These are phyloP conservation scores for Letharia columbiana DNA, from an alignment of 495 filamentous ascomycete species.

Conservation along the genomic window DNA sequence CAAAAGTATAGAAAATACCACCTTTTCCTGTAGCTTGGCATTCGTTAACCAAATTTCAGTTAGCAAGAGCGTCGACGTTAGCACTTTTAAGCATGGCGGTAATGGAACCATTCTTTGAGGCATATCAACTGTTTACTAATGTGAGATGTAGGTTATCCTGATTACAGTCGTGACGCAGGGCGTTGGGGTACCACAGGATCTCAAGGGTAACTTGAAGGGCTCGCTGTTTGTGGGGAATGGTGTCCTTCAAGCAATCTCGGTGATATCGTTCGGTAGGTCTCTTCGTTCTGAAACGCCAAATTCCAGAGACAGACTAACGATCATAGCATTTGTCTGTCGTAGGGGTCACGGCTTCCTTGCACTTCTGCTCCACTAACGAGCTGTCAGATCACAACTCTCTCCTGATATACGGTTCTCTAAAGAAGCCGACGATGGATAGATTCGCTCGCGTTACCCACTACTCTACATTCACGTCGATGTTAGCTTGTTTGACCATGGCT, in stretches of 20 bases:
- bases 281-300: neutral
- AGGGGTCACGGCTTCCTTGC: conserved; percentile 28
- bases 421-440: conserved; percentile 87
- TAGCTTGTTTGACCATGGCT: conserved; percentile 83
- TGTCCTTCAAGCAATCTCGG: conserved; percentile 90
- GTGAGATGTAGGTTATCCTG: conserved; percentile 46
- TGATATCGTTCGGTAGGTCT: conserved; percentile 69
- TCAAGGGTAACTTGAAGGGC: conserved; percentile 57
- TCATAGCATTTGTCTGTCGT: conserved; percentile 77
- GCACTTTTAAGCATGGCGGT: conserved; percentile 86
- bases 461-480: conserved; percentile 76
- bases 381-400: conserved; percentile 81
- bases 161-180: conserved; percentile 84
- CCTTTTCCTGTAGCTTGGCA: neutral
- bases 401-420: conserved; percentile 91
- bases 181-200: conserved; percentile 57
- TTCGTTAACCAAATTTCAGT: conserved; percentile 41
- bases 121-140: neutral
- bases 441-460: conserved; percentile 89
- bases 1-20: conserved; percentile 56
- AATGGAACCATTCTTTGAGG: neutral
- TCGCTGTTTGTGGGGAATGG: conserved; percentile 68
- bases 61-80: conserved; percentile 89
- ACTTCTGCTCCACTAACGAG: conserved; percentile 1
- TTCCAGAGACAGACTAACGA: conserved; percentile 20